Percentiles rank a stretch among this genome's conserved stretches.
These are phyloP conservation scores for Colletotrichum sojae DNA, from an alignment of 2,329 filamentous ascomycete genomes.

Conservation along the genomic window DNA sequence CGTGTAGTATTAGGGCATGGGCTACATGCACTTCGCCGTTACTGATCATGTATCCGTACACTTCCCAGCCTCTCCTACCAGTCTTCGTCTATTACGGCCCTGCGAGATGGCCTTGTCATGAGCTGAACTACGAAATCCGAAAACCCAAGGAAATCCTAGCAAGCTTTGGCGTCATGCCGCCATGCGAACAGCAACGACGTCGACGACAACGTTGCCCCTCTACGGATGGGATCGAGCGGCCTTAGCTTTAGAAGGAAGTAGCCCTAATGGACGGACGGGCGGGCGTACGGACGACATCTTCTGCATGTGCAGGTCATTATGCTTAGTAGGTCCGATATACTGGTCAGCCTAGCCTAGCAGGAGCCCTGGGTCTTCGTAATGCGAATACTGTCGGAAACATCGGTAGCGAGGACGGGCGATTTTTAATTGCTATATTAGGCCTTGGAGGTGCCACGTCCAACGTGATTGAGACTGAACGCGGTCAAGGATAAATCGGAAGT, in stretches of 20 bases:
- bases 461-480: constrained; percentile 2
- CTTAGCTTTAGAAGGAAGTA: constrained; percentile 1
- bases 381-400: constrained; percentile 17
- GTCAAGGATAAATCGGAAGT: not conserved
- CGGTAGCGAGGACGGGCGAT: constrained; percentile 21
- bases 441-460: constrained; percentile 28
- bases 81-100: constrained; percentile 13
- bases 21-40: constrained; percentile 18
- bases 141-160: constrained; percentile 8
- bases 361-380: not conserved
- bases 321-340: too few relatives aligned
- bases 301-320: not conserved
- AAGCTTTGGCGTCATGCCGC: constrained; percentile 10
- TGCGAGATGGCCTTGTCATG: constrained; percentile 10
- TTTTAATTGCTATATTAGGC: constrained; percentile 19
- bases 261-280: not conserved
- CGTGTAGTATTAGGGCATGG: not conserved
- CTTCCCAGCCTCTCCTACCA: constrained; percentile 30
- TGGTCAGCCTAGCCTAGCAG: too few relatives aligned
- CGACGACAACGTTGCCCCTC: constrained; percentile 12
- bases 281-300: constrained; percentile 44
- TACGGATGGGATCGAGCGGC: not conserved
- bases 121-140: constrained; percentile 18
- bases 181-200: not conserved
- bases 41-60: constrained; percentile 13